Evolutionary conservation across 352 stramenopile species (phyloP).

Genomic region (Phytophthora pistaciae): DNA sequence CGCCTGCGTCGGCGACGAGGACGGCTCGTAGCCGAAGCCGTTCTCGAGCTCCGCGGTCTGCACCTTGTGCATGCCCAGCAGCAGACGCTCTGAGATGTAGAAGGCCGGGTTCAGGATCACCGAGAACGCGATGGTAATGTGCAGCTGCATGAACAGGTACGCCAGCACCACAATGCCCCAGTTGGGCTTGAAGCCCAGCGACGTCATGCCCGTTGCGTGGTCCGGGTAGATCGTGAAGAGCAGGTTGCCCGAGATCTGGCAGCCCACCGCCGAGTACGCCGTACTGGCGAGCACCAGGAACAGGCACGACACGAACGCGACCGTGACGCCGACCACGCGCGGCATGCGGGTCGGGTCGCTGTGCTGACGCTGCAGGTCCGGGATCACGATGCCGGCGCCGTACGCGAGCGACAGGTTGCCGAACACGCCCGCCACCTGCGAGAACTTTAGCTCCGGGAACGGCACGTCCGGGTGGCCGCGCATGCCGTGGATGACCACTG

Average conservation of each 20-base stretch:
- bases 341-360: constrained; percentile 70
- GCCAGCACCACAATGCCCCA: constrained; percentile 56
- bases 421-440: constrained; percentile 62
- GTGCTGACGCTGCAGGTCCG: constrained; percentile 69
- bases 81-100: constrained; percentile 52
- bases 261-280: constrained; percentile 64
- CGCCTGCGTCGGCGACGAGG: constrained; percentile 9
- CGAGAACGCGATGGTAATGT: constrained; percentile 59
- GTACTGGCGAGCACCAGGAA: constrained; percentile 58
- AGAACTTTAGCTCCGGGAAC: constrained; percentile 53
- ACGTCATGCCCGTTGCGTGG: constrained; percentile 32
- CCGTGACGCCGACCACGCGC: constrained; percentile 59
- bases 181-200: constrained; percentile 52
- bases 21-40: constrained; percentile 31
- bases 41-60: constrained; percentile 29
- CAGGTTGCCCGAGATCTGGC: constrained; percentile 76
- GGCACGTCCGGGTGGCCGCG: constrained; percentile 56
- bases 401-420: constrained; percentile 76
- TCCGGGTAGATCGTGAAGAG: constrained; percentile 72
- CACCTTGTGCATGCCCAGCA: constrained; percentile 65
- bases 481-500: constrained; percentile 64
- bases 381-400: constrained; percentile 71
- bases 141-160: constrained; percentile 67
- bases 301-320: constrained; percentile 60
- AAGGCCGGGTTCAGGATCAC: constrained; percentile 58